Evolutionary conservation across 768 basidiomycete genomes (phyloP), one percentile per base, ranked within the genome.

Genomic region (Kwoniella botswanensis): DNA sequence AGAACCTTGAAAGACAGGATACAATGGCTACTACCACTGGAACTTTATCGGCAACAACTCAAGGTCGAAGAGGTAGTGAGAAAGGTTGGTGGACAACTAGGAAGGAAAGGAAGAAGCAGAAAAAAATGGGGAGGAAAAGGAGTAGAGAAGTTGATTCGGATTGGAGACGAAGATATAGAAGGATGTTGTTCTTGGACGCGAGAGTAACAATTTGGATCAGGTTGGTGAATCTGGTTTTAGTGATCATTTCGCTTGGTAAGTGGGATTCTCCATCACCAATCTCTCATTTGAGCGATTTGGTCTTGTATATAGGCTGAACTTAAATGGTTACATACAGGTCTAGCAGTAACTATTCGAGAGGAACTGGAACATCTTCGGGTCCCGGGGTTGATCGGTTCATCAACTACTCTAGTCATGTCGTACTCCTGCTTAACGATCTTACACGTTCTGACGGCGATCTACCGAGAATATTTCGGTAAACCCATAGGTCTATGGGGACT

Each of bases 401-500:
- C 82, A 4, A 81, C 82, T 11, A 79, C 76, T 17, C 65, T 84
- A 17, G 76, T 76, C 44, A 79, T 83, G 70, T 62, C 76, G 52
- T 82, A 79, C 61, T 71, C 80, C 3, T 65, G 74, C 24, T 59
- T 81, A 17, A 79, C 82, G 17, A 72, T 77, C 15, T 42, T 79
- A 13, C 83, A 83, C 70, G 74, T 79, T 55, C 41, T 80, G 41
- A 67, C 79, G 2, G 82, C 81, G n/a, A 75, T 80, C 70, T 82
- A 81, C 62, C 74, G 82, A 24, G 82, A 83, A 64, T 80, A 81
- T 61, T 81, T 81, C 57, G 81, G 82, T 43, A 75, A 73, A 71
- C 83, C 83, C 2, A 81, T 84, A 64, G 83, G 83, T 29, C 71
- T 84, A 1, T 84, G 83, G 83, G 79, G 77, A 21, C 74, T 84